Evolutionary conservation across 2,329 filamentous ascomycete genomes (phyloP), one percentile per base, ranked within the genome.

Genomic region (Thermothelomyces thermophilus): DNA sequence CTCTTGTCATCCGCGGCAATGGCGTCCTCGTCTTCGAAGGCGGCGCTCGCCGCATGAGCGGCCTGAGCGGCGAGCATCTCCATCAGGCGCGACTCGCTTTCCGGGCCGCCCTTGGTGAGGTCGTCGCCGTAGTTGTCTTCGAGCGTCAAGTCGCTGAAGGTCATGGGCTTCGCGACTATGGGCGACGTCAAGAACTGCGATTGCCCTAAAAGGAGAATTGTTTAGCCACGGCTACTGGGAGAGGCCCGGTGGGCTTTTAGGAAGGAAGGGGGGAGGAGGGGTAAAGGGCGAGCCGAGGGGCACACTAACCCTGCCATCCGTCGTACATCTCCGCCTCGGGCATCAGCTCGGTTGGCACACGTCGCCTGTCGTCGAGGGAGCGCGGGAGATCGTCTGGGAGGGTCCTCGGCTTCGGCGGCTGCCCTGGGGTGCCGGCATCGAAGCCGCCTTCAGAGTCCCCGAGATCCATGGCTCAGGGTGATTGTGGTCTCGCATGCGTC

Each of bases 311-410:
- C 83, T 97, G 90, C 93, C 93, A 98, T 60, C 89, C 93, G 77
- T 98, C 93, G 68, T 97, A 98, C 73, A 96, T 89, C 74, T 97
- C 93, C 35, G 90, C 95, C 74, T 97, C 93, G 34, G 77, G 76
- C 49, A 86, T 77, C 56, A 83, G 79, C 55, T 84, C 82, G 41
- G 73, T 75, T 3, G 83, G 79, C 30, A 86, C 78, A 62, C 76
- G 76, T 60, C 84, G 80, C 53, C 93, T 82, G 72, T 98, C 93
- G 67, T 98, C 86, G 48, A 98, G 79, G 11, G 90, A 95, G 58
- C 80, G 93, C 10, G 93, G 93, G 31, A 98, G 79, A 69, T 98
- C 93, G 58, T 79, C 72, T 35, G 93, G 93, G 44, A 97, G 80
- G 54, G 66, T 58, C 53, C 71, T 71, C 52, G 76, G 71, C 66